A percentile compares a stretch with the other conserved stretches of the same genome.
These are phyloP conservation scores for Dryas alaskensis DNA, from an alignment of 306 rosid species.

Conservation along the genomic window DNA sequence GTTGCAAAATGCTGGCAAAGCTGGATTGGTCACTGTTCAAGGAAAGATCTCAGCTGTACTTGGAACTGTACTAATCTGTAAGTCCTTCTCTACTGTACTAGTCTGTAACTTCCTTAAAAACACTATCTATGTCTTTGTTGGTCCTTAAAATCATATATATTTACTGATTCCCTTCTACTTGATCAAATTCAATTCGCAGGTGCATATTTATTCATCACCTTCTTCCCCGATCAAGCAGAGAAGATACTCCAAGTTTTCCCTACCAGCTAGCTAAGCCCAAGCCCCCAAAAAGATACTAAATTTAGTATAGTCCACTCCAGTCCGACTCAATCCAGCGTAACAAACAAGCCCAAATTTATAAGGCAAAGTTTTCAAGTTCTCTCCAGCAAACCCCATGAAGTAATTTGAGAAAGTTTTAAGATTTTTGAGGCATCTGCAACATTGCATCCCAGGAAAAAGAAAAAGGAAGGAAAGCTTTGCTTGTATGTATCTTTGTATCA, in stretches of 20 bases:
- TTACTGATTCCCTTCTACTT: constrained; percentile 14
- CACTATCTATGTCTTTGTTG: no score
- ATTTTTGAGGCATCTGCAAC: constrained; percentile 9
- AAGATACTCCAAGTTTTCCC: constrained; percentile 63
- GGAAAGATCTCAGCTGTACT: constrained; percentile 86
- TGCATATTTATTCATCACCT: constrained; percentile 78
- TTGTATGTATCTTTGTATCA: neutral
- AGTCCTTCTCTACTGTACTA: constrained; percentile 55
- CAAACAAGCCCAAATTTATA: neutral
- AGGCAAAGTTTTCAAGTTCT: neutral
- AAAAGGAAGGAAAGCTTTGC: neutral
- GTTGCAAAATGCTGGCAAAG: constrained; percentile 93
- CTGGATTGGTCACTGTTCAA: constrained; percentile 80
- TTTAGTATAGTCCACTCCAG: no score
- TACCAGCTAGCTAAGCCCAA: constrained; percentile 31
- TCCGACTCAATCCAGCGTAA: no score
- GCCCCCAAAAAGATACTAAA: no score
- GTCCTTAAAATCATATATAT: neutral
- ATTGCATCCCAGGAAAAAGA: neutral
- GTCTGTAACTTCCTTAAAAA: constrained; percentile 41
- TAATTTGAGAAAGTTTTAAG: neutral
- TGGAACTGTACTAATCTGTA: constrained; percentile 88
- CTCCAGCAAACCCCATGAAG: neutral
- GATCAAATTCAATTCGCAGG: constrained; percentile 45
- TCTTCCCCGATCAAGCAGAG: constrained; percentile 98